Evolutionary conservation across 768 basidiomycete genomes (phyloP), one percentile per base, ranked within the genome.

Genomic region (Leccinum obscurum): DNA sequence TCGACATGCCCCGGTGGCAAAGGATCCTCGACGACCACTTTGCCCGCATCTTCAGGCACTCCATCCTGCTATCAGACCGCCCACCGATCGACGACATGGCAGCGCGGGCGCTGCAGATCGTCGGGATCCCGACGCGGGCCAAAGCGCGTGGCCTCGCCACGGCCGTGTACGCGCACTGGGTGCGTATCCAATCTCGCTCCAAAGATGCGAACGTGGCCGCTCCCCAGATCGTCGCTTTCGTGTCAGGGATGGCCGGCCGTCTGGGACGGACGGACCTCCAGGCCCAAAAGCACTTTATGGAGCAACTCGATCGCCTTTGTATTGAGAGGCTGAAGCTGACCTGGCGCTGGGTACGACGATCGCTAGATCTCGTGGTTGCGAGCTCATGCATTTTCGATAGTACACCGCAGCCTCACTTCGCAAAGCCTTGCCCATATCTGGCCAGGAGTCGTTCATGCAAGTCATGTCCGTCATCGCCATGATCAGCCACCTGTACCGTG

Each of bases 391-490:
- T 49, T 32, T 11, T 53, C n/a, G 5, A 10, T 37, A 70, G 64
- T 64, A 65, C 26, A 48, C 54, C 26, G 41, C 57, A 9, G 56
- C 52, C 28, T 32, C 50, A 48, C 39, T 20, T 34, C 61, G 52
- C 11, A 22, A 35, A 20, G 28, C 35, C 1, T 37, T 52, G 35
- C 51, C 61, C 13, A 46, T 59, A 3, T 26, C 59, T 30, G 59
- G 62, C 20, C 28, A 53, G 55, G 57, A 55, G 35, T n/a, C 66
- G 34, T 62, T 68, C 3, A 58, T 49, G 53, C 56, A 60, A 6
- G 48, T 66, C 37, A 60, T 70, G 60, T 52, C 66, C 4, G 58
- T 57, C 32, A 54, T 68, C 41, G 46, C 55, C 35, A 71, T 63
- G 59, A 54, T 60, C 51, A 22, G 59, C 9, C 55, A 53, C 56